Conservation (phyloP, 805 yeast species). For the Yarrowia deformans region DNA sequence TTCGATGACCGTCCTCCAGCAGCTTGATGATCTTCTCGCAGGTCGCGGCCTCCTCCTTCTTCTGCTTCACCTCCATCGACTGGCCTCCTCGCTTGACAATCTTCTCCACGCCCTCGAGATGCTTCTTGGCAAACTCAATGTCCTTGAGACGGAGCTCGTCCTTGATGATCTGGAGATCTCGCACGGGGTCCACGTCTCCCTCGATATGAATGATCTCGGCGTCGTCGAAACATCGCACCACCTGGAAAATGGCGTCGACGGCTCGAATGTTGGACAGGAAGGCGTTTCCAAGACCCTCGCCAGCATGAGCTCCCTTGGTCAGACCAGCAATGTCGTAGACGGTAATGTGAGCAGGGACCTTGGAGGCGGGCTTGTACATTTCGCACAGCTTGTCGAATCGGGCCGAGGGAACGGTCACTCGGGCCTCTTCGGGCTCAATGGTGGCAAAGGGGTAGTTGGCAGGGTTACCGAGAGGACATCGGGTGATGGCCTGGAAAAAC, state of each 20-base stretch:
- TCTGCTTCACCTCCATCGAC: conserved; percentile 84
- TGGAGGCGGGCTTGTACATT: conserved; percentile 79
- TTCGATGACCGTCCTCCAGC: conserved; percentile 85
- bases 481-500: conserved; percentile 95
- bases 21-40: conserved; percentile 75
- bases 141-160: conserved; percentile 95
- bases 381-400: conserved; percentile 79
- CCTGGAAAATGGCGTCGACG: conserved; percentile 97
- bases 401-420: conserved; percentile 90
- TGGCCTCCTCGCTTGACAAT: conserved; percentile 88
- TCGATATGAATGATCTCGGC: conserved; percentile 97
- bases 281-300: conserved; percentile 98
- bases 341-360: conserved; percentile 91
- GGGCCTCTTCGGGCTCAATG: conserved; percentile 97
- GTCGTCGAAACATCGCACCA: conserved; percentile 96
- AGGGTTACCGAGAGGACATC: conserved; percentile 91
- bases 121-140: conserved; percentile 90
- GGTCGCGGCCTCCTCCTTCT: conserved; percentile 82
- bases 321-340: conserved; percentile 97
- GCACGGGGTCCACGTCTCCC: conserved; percentile 93
- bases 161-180: conserved; percentile 90
- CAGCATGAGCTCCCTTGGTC: conserved; percentile 94
- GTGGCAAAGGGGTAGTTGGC: conserved; percentile 99
- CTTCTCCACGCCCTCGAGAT: conserved; percentile 77
- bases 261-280: conserved; percentile 96